Evolutionary conservation across 495 filamentous ascomycete species (phyloP).

Genomic region (Neohortaea acidophila): DNA sequence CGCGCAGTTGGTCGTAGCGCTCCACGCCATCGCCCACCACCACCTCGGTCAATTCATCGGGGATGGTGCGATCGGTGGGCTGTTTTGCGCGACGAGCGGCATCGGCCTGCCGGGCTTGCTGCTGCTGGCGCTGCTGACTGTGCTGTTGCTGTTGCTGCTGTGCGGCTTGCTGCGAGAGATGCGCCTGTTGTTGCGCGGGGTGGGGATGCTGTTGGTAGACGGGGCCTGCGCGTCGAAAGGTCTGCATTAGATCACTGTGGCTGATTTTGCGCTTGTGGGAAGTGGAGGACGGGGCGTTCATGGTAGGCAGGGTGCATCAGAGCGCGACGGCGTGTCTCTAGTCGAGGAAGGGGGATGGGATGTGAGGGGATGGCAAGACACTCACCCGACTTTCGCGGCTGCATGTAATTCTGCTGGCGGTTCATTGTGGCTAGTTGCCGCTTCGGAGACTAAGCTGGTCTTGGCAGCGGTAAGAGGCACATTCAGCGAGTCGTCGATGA

Average conservation of each 20-base stretch:
- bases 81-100: conserved; percentile 66
- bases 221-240: conserved; percentile 27
- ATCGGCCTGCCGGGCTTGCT: conserved; percentile 41
- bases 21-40: conserved; percentile 66
- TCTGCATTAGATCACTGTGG: conserved; percentile 26
- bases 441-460: too few relatives aligned
- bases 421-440: too few relatives aligned
- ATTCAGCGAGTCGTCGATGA: too few relatives aligned
- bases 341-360: too few relatives aligned
- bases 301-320: too few relatives aligned
- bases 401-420: too few relatives aligned
- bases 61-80: conserved; percentile 87
- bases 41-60: conserved; percentile 70
- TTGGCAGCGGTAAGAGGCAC: too few relatives aligned
- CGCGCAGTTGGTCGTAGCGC: conserved; percentile 67
- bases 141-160: conserved; percentile 27
- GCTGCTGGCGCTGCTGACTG: conserved; percentile 39
- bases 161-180: conserved; percentile 8
- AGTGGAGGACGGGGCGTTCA: too few relatives aligned
- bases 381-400: too few relatives aligned
- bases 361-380: too few relatives aligned
- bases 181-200: background rate
- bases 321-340: too few relatives aligned
- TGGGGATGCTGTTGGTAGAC: conserved; percentile 9
- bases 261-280: conserved; percentile 25